phyloP scores from a whole-genome alignment of 208 protist genomes.

The Acanthamoeba triangularis region DNA sequence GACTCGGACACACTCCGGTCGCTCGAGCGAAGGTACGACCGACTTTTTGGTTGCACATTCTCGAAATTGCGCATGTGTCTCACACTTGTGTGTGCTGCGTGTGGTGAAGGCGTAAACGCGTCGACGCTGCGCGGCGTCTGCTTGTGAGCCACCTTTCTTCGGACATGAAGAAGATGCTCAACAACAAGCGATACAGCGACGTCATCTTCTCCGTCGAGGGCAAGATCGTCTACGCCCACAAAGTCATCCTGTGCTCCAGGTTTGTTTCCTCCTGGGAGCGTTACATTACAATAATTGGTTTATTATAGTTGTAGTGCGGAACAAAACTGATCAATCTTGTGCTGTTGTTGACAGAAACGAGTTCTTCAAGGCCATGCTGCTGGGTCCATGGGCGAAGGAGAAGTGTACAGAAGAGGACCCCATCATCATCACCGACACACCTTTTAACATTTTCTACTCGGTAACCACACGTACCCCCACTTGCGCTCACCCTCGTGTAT shows the following conservation, averaged over 20 bases:
- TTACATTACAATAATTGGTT: too few species aligned
- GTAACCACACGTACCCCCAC: neutral
- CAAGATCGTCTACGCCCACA: slow-evolving; percentile 50
- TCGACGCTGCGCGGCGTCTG: neutral
- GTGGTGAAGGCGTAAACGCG: neutral
- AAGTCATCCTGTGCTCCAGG: slow-evolving; percentile 32
- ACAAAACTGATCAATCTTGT: too few species aligned
- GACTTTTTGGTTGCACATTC: neutral
- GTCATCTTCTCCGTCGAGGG: slow-evolving; percentile 59
- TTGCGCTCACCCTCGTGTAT: neutral
- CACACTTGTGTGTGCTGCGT: neutral
- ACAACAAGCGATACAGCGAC: slow-evolving; percentile 57
- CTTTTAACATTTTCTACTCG: slow-evolving; percentile 14
- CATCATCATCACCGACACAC: slow-evolving; percentile 10
- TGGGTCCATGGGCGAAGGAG: slow-evolving; percentile 31
- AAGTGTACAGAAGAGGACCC: neutral
- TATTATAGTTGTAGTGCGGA: too few species aligned
- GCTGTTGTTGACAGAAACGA: neutral
- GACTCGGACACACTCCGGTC: neutral
- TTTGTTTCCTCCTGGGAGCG: too few species aligned
- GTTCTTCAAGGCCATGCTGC: slow-evolving; percentile 67
- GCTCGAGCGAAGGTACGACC: neutral
- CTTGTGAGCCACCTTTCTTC: neutral
- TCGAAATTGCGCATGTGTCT: neutral
- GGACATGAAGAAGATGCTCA: slow-evolving; percentile 52